phyloP scores from a whole-genome alignment of 2,329 filamentous ascomycete species.

The Daldinia sp. region DNA sequence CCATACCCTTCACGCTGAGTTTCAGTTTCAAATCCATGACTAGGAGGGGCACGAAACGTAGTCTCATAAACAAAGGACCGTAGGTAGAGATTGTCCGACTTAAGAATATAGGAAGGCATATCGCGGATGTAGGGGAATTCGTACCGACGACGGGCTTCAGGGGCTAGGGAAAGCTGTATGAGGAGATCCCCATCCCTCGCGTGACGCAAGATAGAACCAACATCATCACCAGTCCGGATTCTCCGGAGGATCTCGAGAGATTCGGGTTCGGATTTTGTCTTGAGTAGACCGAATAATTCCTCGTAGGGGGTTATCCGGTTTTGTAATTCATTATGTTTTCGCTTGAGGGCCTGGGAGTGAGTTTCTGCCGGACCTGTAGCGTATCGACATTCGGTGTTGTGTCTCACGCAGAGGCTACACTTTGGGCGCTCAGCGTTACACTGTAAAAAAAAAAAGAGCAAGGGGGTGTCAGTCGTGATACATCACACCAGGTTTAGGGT shows the following conservation, averaged over 20 bases:
- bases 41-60: slow-evolving; percentile 36
- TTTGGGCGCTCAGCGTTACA: slow-evolving; percentile 50
- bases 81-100: slow-evolving; percentile 48
- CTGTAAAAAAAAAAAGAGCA: slow-evolving; percentile 29
- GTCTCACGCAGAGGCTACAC: slow-evolving; percentile 50
- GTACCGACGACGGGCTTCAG: slow-evolving; percentile 56
- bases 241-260: slow-evolving; percentile 52
- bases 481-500: slow-evolving; percentile 7
- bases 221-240: slow-evolving; percentile 54
- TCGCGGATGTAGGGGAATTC: slow-evolving; percentile 54
- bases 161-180: slow-evolving; percentile 54
- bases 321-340: slow-evolving; percentile 50
- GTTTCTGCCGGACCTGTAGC: slow-evolving; percentile 51
- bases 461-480: slow-evolving; percentile 9
- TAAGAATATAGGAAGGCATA: slow-evolving; percentile 50
- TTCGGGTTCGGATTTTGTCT: slow-evolving; percentile 47
- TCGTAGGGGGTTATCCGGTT: slow-evolving; percentile 47
- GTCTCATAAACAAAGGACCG: slow-evolving; percentile 50
- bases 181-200: slow-evolving; percentile 54
- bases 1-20: slow-evolving; percentile 24
- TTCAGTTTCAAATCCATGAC: slow-evolving; percentile 20
- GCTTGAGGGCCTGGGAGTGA: slow-evolving; percentile 51
- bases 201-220: slow-evolving; percentile 51
- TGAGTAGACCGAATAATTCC: slow-evolving; percentile 48
- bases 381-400: slow-evolving; percentile 49